phyloP scores from a whole-genome alignment of 306 rosid species.

The Potentilla sterilis region DNA sequence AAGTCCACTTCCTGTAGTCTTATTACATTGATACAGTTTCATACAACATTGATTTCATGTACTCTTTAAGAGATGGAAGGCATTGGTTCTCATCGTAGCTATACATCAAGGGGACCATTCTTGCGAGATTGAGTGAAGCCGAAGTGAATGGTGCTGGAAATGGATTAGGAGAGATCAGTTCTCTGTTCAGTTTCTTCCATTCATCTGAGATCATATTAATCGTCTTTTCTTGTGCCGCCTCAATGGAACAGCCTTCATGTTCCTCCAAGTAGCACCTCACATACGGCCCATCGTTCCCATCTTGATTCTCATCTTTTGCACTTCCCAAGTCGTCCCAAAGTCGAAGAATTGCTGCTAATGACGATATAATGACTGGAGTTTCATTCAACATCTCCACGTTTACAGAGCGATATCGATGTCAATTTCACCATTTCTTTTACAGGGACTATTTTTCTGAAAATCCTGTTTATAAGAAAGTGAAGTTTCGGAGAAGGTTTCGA shows the following conservation, averaged over 20 bases:
- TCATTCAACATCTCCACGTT: conserved; percentile 33
- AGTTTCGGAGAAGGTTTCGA: too few species aligned
- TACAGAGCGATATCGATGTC: too few species aligned
- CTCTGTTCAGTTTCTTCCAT: conserved; percentile 35
- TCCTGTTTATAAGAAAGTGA: too few species aligned
- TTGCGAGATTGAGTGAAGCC: conserved; percentile 48
- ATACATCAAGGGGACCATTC: conserved; percentile 59
- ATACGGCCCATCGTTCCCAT: conserved; percentile 56
- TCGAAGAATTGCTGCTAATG: conserved; percentile 49
- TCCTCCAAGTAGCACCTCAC: conserved; percentile 25
- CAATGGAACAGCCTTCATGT: conserved; percentile 3
- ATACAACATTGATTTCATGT: conserved; percentile 30
- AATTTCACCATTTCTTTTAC: too few species aligned
- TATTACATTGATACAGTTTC: background rate
- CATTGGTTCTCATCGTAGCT: conserved; percentile 40
- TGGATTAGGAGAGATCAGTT: conserved; percentile 15
- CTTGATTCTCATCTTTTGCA: conserved; percentile 61
- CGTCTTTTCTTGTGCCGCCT: conserved; percentile 17
- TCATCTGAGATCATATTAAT: conserved; percentile 22
- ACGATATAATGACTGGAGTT: conserved; percentile 41
- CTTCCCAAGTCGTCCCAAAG: conserved; percentile 76
- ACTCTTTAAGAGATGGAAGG: conserved; percentile 39
- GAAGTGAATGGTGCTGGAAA: conserved; percentile 17
- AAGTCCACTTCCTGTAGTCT: background rate
- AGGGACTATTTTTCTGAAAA: too few species aligned